Evolutionary conservation across 2,329 filamentous ascomycete genomes (phyloP).

Genomic region (Cercospora beticola): DNA sequence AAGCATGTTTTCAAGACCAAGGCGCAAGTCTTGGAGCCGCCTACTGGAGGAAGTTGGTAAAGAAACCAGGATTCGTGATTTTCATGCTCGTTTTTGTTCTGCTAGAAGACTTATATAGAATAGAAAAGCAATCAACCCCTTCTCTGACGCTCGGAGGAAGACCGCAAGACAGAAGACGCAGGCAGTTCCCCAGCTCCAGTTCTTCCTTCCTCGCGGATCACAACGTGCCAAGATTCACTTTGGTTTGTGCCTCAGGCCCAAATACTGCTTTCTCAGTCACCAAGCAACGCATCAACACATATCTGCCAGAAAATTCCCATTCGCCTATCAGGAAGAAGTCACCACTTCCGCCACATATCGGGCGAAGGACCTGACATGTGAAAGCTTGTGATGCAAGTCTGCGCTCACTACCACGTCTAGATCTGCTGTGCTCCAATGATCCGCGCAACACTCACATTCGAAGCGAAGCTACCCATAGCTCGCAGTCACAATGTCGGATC

Average conservation of each 20-base stretch:
- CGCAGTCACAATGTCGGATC: slow-evolving; percentile 31
- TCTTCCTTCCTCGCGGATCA: no score
- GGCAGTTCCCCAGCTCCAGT: no score
- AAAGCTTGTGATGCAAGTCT: not conserved
- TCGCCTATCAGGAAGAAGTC: not conserved
- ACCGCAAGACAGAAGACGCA: no score
- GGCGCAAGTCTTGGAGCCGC: no score
- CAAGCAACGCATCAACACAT: not conserved
- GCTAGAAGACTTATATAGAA: no score
- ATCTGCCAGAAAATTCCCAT: not conserved
- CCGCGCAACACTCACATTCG: not conserved
- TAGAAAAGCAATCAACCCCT: no score
- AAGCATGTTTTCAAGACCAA: not conserved
- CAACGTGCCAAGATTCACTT: not conserved
- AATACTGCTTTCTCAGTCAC: not conserved
- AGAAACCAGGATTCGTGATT: no score
- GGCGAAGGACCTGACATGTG: not conserved
- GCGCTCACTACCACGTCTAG: not conserved
- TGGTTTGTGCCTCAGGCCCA: not conserved
- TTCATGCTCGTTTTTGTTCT: no score
- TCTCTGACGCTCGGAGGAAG: no score
- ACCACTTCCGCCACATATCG: not conserved
- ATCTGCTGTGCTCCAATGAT: slow-evolving; percentile 2
- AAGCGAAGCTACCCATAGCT: slow-evolving; percentile 18
- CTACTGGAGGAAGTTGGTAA: no score